phyloP scores from a whole-genome alignment of 2,329 filamentous ascomycete species.

The Remersonia thermophila region DNA sequence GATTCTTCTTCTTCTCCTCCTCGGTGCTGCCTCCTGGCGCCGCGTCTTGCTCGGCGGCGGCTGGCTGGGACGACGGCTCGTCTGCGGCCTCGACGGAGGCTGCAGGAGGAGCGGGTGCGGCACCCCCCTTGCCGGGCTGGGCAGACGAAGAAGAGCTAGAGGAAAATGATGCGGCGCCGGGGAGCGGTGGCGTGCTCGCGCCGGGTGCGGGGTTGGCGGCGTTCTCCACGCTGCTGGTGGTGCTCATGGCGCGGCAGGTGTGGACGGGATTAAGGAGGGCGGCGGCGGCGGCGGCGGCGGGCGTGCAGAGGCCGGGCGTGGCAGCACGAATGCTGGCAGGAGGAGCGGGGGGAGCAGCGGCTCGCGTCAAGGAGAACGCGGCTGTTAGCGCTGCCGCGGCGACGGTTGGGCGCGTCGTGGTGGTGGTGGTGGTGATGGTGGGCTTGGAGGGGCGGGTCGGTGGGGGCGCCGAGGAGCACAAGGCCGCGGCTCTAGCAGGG shows the following conservation, averaged over 20 bases:
- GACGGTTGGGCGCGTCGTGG: too few species aligned
- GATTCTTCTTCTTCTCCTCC: too few species aligned
- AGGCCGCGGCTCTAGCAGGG: too few species aligned
- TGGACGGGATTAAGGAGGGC: neutral
- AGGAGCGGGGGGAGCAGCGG: neutral
- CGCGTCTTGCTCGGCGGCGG: neutral
- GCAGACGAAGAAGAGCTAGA: too few species aligned
- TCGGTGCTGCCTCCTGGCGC: too few species aligned
- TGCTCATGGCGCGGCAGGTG: neutral
- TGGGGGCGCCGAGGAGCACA: neutral
- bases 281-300: too few species aligned
- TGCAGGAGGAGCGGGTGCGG: conserved; percentile 6
- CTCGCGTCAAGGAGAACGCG: neutral
- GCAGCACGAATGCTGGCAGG: conserved; percentile 1
- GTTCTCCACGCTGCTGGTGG: neutral
- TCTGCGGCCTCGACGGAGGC: neutral
- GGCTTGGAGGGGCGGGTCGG: neutral
- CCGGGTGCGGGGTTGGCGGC: conserved; percentile 7
- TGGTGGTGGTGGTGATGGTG: conserved; percentile 1
- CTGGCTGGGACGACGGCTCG: neutral
- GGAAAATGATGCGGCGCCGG: conserved; percentile 13
- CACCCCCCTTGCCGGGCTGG: too few species aligned
- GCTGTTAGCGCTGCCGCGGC: neutral
- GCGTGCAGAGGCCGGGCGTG: neutral
- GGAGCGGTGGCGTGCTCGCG: conserved; percentile 16